These are phyloP conservation scores for Fusarium penzigii DNA, from an alignment of 2,329 filamentous ascomycete species.

Conservation along the genomic window DNA sequence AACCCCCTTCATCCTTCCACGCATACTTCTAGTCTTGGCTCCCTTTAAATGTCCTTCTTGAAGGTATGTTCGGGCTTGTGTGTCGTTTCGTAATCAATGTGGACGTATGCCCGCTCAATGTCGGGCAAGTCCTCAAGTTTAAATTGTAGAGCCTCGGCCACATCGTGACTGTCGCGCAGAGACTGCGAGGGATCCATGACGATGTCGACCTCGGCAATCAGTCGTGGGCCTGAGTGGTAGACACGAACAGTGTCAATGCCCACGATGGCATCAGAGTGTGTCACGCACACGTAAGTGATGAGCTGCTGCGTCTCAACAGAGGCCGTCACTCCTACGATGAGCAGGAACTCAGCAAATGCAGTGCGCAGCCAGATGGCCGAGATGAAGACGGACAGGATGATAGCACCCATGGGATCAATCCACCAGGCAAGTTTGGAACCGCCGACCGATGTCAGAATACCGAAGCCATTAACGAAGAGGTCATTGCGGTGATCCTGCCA, in stretches of 20 bases:
- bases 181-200: constrained; percentile 81
- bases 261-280: constrained; percentile 77
- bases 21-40: background rate
- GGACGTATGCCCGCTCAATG: constrained; percentile 91
- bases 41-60: constrained; percentile 59
- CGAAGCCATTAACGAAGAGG: constrained; percentile 92
- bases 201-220: constrained; percentile 94
- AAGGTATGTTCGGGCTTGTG: constrained; percentile 82
- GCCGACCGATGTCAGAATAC: constrained; percentile 87
- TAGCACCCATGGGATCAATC: constrained; percentile 91
- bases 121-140: constrained; percentile 92
- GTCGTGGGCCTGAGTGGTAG: constrained; percentile 84
- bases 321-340: constrained; percentile 87
- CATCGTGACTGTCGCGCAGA: constrained; percentile 81
- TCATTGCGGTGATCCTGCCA: constrained; percentile 99
- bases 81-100: constrained; percentile 95
- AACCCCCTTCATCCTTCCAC: background rate
- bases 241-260: constrained; percentile 95
- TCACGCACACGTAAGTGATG: constrained; percentile 90
- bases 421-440: constrained; percentile 89
- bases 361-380: constrained; percentile 80
- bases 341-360: constrained; percentile 84
- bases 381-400: constrained; percentile 78
- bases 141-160: constrained; percentile 90
- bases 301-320: constrained; percentile 85